These are phyloP conservation scores for Scheffersomyces illinoinensis DNA, from an alignment of 1,139 yeast genomes.

Conservation along the genomic window DNA sequence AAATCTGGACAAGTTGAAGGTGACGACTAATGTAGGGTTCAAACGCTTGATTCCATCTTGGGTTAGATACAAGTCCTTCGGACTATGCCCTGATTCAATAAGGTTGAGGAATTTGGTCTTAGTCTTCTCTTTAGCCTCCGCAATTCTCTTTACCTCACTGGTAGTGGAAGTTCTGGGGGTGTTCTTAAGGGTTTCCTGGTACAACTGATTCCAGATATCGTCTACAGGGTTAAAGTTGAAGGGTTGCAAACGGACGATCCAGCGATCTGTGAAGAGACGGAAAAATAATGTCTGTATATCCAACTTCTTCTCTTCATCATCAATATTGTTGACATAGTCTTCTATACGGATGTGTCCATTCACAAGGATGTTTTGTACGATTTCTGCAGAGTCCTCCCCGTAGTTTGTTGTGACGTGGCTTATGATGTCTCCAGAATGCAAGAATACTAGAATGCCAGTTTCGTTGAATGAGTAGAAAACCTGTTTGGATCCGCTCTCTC, in stretches of 20 bases:
- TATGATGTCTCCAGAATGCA: slow-evolving; percentile 80
- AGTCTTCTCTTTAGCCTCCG: slow-evolving; percentile 65
- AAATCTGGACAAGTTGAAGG: slow-evolving; percentile 67
- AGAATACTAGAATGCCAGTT: slow-evolving; percentile 59
- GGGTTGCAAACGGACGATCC: slow-evolving; percentile 50
- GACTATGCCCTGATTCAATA: slow-evolving; percentile 30
- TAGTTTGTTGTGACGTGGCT: slow-evolving; percentile 44
- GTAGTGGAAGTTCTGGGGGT: slow-evolving; percentile 53
- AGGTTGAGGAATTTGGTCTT: slow-evolving; percentile 42
- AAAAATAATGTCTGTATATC: slow-evolving; percentile 39
- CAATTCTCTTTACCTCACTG: slow-evolving; percentile 62
- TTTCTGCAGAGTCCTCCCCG: slow-evolving; percentile 58
- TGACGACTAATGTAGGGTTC: slow-evolving; percentile 52
- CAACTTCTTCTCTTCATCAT: slow-evolving; percentile 23
- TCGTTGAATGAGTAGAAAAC: slow-evolving; percentile 64
- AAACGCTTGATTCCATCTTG: slow-evolving; percentile 42
- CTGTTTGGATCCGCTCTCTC: slow-evolving; percentile 37
- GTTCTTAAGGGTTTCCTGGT: slow-evolving; percentile 48
- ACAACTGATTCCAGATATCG: slow-evolving; percentile 60
- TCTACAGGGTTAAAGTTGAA: slow-evolving; percentile 47
- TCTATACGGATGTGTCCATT: slow-evolving; percentile 63
- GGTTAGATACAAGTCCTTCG: slow-evolving; percentile 30
- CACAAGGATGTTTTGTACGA: slow-evolving; percentile 68
- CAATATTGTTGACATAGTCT: slow-evolving; percentile 53
- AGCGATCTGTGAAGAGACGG: slow-evolving; percentile 54